phyloP scores from a whole-genome alignment of 768 basidiomycete species.

The Pleurotus ostreatus region DNA sequence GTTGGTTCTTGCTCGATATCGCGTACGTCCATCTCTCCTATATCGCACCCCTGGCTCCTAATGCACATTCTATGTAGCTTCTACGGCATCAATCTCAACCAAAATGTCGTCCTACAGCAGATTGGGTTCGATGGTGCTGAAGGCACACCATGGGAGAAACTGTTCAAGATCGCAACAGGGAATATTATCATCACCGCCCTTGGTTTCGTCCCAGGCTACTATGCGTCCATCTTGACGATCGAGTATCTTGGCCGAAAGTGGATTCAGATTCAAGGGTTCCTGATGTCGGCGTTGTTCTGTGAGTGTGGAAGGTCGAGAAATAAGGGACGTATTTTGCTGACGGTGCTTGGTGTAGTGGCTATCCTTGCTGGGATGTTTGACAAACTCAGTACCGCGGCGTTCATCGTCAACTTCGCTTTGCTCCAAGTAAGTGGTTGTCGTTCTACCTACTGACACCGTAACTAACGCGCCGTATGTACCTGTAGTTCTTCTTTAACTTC shows the following conservation, averaged over 20 bases:
- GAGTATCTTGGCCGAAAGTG: conserved; percentile 71
- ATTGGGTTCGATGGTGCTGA: conserved; percentile 51
- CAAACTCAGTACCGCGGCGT: conserved; percentile 48
- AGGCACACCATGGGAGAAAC: conserved; percentile 44
- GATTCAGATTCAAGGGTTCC: conserved; percentile 76
- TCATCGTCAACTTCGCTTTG: conserved; percentile 71
- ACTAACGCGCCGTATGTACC: conserved; percentile 5
- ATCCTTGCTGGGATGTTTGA: conserved; percentile 68
- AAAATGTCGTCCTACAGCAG: conserved; percentile 52
- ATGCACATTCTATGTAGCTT: conserved; percentile 35
- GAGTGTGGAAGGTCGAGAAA: conserved; percentile 11
- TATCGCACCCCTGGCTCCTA: not conserved
- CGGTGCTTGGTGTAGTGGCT: conserved; percentile 37
- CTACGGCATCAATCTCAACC: conserved; percentile 61
- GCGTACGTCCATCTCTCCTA: conserved; percentile 35
- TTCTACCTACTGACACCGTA: not conserved
- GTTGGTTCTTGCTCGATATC: conserved; percentile 78
- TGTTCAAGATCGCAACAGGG: conserved; percentile 50
- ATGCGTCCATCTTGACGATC: conserved; percentile 61
- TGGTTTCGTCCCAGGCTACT: conserved; percentile 80
- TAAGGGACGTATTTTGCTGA: too few relatives aligned
- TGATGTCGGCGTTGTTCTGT: conserved; percentile 67
- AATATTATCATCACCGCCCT: conserved; percentile 55
- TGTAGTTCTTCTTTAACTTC: conserved; percentile 78
- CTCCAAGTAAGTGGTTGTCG: conserved; percentile 39